phyloP scores from a whole-genome alignment of 306 rosid genomes.

The Medicago ruthenica region DNA sequence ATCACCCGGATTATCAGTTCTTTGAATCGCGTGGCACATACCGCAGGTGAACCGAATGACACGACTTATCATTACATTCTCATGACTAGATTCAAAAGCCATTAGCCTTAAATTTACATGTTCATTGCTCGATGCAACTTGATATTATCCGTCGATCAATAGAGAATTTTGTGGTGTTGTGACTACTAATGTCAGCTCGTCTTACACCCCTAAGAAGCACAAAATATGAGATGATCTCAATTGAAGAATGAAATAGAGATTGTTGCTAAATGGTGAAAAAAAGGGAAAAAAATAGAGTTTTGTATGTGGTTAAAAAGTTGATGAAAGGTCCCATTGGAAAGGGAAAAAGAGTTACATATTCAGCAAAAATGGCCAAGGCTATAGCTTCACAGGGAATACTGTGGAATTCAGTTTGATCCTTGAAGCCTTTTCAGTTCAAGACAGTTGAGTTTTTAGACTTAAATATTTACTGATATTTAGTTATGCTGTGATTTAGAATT shows the following conservation, averaged over 20 bases:
- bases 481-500: conserved; percentile 34
- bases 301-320: conserved; percentile 18
- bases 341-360: conserved; percentile 23
- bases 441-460: conserved; percentile 24
- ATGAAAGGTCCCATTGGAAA: conserved; percentile 9
- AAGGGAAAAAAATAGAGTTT: not conserved
- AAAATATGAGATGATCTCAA: conserved; percentile 24
- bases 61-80: conserved; percentile 27
- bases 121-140: conserved; percentile 36
- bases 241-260: conserved; percentile 36
- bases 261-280: not conserved
- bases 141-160: conserved; percentile 31
- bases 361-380: conserved; percentile 11
- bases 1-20: conserved; percentile 87
- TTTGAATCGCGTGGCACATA: conserved; percentile 62
- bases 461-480: conserved; percentile 7
- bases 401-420: conserved; percentile 28
- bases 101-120: conserved; percentile 45
- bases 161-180: conserved; percentile 39
- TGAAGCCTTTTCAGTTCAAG: conserved; percentile 32
- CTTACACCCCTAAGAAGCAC: conserved; percentile 15
- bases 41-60: conserved; percentile 56
- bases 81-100: conserved; percentile 39
- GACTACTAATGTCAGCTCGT: conserved; percentile 40
- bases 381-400: conserved; percentile 9